Base-by-base conservation (phyloP, 139 green algal species). In the Zygnema circumcarinatum region DNA sequence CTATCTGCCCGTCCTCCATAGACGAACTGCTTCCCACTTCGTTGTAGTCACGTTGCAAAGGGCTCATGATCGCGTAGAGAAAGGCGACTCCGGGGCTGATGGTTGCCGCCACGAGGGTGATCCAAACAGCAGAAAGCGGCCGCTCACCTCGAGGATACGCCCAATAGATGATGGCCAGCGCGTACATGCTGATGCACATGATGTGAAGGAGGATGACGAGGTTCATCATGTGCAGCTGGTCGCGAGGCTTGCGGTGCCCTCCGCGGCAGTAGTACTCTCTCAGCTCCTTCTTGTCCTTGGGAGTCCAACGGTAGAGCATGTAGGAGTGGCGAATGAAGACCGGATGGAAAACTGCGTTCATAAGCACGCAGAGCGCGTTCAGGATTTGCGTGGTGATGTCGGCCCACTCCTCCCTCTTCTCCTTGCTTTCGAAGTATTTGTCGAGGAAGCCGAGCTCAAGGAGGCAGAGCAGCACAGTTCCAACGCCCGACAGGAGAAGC, bases 271-370 rank as follows among this genome's bases (percentile, higher is more conserved):
- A 88, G 25, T 74, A 38, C 1, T n/a, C n/a, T 29, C 83, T 54
- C 38, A 88, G 69, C 31, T 84, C 21, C 83, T 16, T 16, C 72
- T 74, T 39, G 38, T 88, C 83, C 1, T 22, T 36, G 40, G 36
- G 36, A 0, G 53, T 38, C 83, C 83, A 88, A 11, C 73, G 36
- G 38, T 35, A 32, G 11, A 88, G 40, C 38, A 33, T 32, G 1
- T 41, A 33, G 25, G 72, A 38, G 69, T 74, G 25, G 25, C 33
- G 83, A 33, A 88, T 47, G 40, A 47, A 54, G 22, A 69, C 40
- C 29, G 83, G 83, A 38, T 88, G 83, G 29, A 84, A 40, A 1
- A 88, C 39, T n/a, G 79, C 29, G 29, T 76, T 84, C 83, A 88
- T 82, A 56, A 88, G 69, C 21, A 54, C 39, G 69, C 78, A 88